Percentiles rank a stretch among this genome's conserved stretches.
These are phyloP conservation scores for Laburnicola sp. DNA, from an alignment of 2,329 filamentous ascomycete species.

Conservation along the genomic window DNA sequence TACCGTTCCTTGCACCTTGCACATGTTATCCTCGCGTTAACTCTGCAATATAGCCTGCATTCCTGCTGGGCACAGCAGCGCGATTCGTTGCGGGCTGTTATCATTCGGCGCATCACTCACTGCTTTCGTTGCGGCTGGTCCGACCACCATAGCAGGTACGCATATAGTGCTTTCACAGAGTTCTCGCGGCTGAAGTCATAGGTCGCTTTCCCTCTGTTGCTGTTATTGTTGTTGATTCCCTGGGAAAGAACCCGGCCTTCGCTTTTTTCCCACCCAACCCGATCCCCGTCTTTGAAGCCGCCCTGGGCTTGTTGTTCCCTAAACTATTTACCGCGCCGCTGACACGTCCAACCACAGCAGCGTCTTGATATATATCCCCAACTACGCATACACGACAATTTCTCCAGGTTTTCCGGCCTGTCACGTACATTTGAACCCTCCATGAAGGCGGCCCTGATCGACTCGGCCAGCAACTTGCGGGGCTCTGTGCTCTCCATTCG, in stretches of 20 bases:
- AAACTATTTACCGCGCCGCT: conserved; percentile 28
- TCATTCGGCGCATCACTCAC: conserved; percentile 29
- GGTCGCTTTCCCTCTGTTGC: conserved; percentile 16
- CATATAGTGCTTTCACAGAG: conserved; percentile 32
- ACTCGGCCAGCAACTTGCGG: conserved; percentile 31
- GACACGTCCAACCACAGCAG: conserved; percentile 25
- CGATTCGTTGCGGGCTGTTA: conserved; percentile 29
- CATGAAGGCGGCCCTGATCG: conserved; percentile 32
- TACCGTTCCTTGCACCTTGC: conserved; percentile 9
- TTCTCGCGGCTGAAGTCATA: conserved; percentile 27
- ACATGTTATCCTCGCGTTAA: conserved; percentile 31
- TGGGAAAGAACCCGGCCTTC: conserved; percentile 3
- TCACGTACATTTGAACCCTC: conserved; percentile 14
- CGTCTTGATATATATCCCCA: conserved; percentile 22
- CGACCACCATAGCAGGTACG: conserved; percentile 36
- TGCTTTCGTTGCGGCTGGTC: conserved; percentile 26
- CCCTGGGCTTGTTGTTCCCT: conserved; percentile 21
- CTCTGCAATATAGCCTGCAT: conserved; percentile 24
- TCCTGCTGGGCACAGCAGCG: conserved; percentile 28
- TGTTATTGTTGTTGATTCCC: conserved; percentile 17
- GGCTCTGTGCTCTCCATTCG: conserved; percentile 26
- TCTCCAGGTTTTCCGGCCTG: conserved; percentile 16
- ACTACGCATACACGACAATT: conserved; percentile 30
- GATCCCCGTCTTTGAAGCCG: conserved; percentile 12
- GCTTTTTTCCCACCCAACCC: conserved; percentile 16